Evolutionary conservation across 1,139 yeast species (phyloP).

Genomic region (Zygosaccharomyces sapae): DNA sequence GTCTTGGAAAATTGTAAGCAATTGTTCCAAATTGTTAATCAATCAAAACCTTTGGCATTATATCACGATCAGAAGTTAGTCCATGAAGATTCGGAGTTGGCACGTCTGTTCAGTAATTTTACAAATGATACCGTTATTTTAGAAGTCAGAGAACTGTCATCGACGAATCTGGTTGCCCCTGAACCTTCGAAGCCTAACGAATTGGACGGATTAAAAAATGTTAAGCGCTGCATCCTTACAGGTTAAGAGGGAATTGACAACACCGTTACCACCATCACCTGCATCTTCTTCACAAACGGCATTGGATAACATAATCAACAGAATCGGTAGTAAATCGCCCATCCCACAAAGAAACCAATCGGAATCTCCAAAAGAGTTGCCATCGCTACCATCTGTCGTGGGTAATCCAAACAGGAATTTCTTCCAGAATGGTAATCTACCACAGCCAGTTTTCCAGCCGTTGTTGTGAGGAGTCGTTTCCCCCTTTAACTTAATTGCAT

Average conservation of each 20-base stretch:
- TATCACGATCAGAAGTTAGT: conserved; percentile 23
- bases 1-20: conserved; percentile 31
- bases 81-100: conserved; percentile 30
- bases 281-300: conserved; percentile 18
- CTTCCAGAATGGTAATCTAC: conserved; percentile 29
- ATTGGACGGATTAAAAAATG: conserved; percentile 25
- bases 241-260: conserved; percentile 16
- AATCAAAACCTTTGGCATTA: conserved; percentile 20
- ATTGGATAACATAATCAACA: conserved; percentile 26
- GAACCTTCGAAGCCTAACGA: conserved; percentile 8
- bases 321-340: conserved; percentile 19
- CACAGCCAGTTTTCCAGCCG: conserved; percentile 35
- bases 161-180: conserved; percentile 6
- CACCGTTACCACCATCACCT: conserved; percentile 5
- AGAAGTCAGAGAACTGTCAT: conserved; percentile 24
- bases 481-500: conserved; percentile 3
- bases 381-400: conserved; percentile 8
- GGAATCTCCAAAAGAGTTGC: conserved; percentile 6
- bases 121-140: conserved; percentile 26
- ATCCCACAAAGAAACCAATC: not conserved
- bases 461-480: conserved; percentile 15
- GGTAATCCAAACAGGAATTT: conserved; percentile 17
- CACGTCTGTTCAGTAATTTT: conserved; percentile 30
- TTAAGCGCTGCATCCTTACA: conserved; percentile 28
- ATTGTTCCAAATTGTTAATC: conserved; percentile 28